Conservation (phyloP, 2,329 filamentous ascomycete genomes). For the Monilinia laxa region DNA sequence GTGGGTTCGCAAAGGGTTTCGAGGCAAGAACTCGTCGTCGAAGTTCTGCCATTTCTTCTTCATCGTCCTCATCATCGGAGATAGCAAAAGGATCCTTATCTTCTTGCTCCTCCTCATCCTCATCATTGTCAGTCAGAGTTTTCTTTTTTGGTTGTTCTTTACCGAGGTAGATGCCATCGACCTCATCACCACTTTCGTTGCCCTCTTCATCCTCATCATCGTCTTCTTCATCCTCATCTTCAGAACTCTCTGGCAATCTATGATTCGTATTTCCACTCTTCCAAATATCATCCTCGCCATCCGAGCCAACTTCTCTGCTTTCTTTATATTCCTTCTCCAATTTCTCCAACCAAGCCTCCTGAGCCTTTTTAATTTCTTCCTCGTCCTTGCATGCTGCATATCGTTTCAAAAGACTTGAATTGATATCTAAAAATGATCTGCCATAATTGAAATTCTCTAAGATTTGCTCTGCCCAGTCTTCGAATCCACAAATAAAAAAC, state of each 20-base stretch:
- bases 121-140: conserved; percentile 43
- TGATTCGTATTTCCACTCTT: conserved; percentile 86
- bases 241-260: conserved; percentile 52
- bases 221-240: conserved; percentile 49
- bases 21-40: conserved; percentile 86
- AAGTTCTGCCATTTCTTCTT: conserved; percentile 87
- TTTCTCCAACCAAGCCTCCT: conserved; percentile 85
- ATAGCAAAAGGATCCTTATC: conserved; percentile 66
- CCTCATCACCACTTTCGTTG: conserved; percentile 47
- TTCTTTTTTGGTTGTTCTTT: conserved; percentile 49
- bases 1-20: conserved; percentile 74
- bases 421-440: conserved; percentile 85
- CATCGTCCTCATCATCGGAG: conserved; percentile 71
- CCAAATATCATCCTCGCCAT: conserved; percentile 73
- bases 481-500: conserved; percentile 88
- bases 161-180: conserved; percentile 61
- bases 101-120: conserved; percentile 55
- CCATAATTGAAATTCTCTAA: conserved; percentile 87
- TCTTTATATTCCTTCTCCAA: conserved; percentile 87
- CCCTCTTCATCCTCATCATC: conserved; percentile 48
- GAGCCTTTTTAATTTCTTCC: conserved; percentile 76
- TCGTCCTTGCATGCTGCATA: conserved; percentile 85
- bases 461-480: conserved; percentile 85
- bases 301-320: conserved; percentile 65
- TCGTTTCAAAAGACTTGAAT: conserved; percentile 73